A percentile compares a stretch with the other conserved stretches of the same genome.
These are phyloP conservation scores for Neurospora cerealis DNA, from an alignment of 495 filamentous ascomycete genomes.

Conservation along the genomic window DNA sequence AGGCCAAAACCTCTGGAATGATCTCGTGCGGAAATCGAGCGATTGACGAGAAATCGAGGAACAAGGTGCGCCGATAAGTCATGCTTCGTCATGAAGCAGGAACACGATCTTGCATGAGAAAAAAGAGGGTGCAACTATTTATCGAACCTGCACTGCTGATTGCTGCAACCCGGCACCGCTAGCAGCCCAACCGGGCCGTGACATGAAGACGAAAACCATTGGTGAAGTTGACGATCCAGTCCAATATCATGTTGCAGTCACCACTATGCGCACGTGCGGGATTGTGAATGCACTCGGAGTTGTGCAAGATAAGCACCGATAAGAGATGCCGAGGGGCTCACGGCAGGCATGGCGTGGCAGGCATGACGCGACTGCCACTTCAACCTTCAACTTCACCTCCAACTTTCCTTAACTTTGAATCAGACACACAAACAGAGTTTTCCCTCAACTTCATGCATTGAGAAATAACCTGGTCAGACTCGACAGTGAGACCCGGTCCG, in stretches of 20 bases:
- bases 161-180: neutral
- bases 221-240: neutral
- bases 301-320: neutral
- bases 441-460: neutral
- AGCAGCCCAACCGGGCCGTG: neutral
- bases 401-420: neutral
- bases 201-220: neutral
- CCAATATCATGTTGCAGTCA: neutral
- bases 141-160: neutral
- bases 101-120: conserved; percentile 1
- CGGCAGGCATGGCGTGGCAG: neutral
- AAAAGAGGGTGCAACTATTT: neutral
- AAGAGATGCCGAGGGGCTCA: neutral
- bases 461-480: neutral
- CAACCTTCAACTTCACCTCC: neutral
- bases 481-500: neutral
- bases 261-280: neutral
- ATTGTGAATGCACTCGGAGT: neutral
- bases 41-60: neutral
- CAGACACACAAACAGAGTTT: neutral
- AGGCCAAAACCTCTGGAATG: neutral
- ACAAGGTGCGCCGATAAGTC: neutral
- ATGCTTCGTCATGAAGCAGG: conserved; percentile 1
- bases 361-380: neutral
- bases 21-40: neutral